Percentiles rank a stretch among this genome's conserved stretches.
These are phyloP conservation scores for Vigna hirtella DNA, from an alignment of 306 rosid genomes.

Conservation along the genomic window DNA sequence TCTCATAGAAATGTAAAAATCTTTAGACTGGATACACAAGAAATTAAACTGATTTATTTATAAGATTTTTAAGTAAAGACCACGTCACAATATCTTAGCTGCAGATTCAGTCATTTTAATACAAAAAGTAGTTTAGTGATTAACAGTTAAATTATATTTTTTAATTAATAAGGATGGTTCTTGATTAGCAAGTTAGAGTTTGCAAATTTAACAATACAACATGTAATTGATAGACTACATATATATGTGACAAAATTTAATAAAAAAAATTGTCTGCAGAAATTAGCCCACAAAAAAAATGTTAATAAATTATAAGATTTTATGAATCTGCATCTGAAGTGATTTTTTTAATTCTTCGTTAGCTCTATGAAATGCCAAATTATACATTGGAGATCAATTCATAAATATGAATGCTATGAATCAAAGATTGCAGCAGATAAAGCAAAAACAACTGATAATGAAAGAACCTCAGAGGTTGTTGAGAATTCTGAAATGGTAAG, in stretches of 20 bases:
- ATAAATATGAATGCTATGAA: conserved; percentile 45
- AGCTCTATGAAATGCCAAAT: conserved; percentile 50
- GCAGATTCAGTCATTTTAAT: neutral
- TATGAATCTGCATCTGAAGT: neutral
- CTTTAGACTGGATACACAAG: neutral
- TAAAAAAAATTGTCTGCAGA: no score
- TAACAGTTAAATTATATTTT: neutral
- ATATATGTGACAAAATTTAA: no score
- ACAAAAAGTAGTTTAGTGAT: neutral
- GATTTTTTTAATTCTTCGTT: neutral
- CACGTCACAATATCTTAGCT: neutral
- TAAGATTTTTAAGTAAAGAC: neutral
- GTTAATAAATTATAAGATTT: neutral
- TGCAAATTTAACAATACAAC: neutral
- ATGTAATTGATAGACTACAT: no score
- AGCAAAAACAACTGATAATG: conserved; percentile 10
- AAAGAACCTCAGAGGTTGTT: neutral
- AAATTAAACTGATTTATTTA: neutral
- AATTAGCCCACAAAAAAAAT: neutral
- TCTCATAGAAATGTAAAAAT: no score
- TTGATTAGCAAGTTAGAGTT: neutral
- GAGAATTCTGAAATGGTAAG: conserved; percentile 38
- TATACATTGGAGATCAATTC: conserved; percentile 46
- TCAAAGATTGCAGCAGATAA: neutral
- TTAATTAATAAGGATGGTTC: neutral